Evolutionary conservation across 805 yeast genomes (phyloP).

Genomic region (Nakazawaea peltata): DNA sequence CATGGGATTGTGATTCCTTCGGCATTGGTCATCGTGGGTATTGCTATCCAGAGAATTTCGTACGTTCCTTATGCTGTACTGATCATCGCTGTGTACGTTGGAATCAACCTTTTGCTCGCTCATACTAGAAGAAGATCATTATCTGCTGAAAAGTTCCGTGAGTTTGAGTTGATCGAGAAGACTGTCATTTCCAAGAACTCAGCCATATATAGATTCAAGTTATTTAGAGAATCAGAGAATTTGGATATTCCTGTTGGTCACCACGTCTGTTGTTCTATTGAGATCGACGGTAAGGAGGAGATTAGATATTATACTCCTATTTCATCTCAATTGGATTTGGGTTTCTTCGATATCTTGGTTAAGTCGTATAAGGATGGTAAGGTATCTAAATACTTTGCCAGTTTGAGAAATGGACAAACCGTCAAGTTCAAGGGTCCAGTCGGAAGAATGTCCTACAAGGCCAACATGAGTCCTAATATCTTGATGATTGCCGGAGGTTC

Average conservation of each 20-base stretch:
- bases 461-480: slow-evolving; percentile 54
- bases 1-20: slow-evolving; percentile 74
- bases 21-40: slow-evolving; percentile 52
- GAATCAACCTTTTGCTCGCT: slow-evolving; percentile 27
- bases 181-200: slow-evolving; percentile 64
- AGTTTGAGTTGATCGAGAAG: slow-evolving; percentile 64
- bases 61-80: slow-evolving; percentile 38
- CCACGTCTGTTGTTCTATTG: slow-evolving; percentile 52
- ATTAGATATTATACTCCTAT: slow-evolving; percentile 73
- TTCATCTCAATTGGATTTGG: slow-evolving; percentile 59
- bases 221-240: slow-evolving; percentile 51
- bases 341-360: slow-evolving; percentile 69
- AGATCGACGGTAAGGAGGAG: slow-evolving; percentile 41
- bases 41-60: slow-evolving; percentile 26
- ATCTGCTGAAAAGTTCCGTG: slow-evolving; percentile 46
- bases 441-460: slow-evolving; percentile 54
- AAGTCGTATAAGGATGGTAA: slow-evolving; percentile 69
- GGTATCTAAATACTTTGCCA: slow-evolving; percentile 62
- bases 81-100: slow-evolving; percentile 30
- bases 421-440: slow-evolving; percentile 76
- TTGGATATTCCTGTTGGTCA: slow-evolving; percentile 69
- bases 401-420: slow-evolving; percentile 53
- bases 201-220: slow-evolving; percentile 67
- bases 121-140: slow-evolving; percentile 34
- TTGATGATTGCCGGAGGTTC: slow-evolving; percentile 80